Base-by-base conservation (phyloP, 805 yeast genomes). In the Yamadazyma ubonensis region DNA sequence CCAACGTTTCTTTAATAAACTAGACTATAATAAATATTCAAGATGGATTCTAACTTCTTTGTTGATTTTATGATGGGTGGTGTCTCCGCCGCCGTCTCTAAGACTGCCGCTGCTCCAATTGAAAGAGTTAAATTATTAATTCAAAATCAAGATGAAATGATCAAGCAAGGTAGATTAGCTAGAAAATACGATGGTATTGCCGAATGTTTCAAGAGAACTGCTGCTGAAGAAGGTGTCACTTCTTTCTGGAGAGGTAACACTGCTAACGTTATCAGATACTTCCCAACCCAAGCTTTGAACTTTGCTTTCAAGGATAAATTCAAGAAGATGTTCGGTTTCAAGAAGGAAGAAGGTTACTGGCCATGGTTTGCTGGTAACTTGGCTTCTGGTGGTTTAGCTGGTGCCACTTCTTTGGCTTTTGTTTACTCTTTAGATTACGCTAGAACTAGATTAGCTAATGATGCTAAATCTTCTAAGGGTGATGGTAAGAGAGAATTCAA, bases 191-290 rank as follows among this genome's bases (percentile, higher is more conserved):
- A 73, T 55, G 97, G 97, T 86, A 90, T 89, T 53, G 73, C 58
- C 50, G 97, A 89, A 66, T 87, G 96, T 78, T 89, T 90, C 95
- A 80, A 67, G 63, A 86, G 96, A 81, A 90, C 97, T 57, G 84
- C 90, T 53, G 84, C 86, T 58, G 87, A 84, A 57, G 97, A 89
- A 78, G 97, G 97, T 82, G 63, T 86, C 51, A 78, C 73, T 55
- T 75, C 97, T 51, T 88, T 89, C 91, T 89, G 97, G 97, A 85
- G 96, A 85, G 97, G 97, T 81, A 89, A 89, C 90, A 90, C 96
- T 54, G 97, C 97, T 63, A 89, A 89, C 76, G 97, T 89, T 69
- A 83, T 89, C 78, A 86, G 97, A 80, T 89, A 90, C 83, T 89
- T 89, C 95, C 97, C 97, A 73, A 90, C 97, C 71, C 97, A 89